Evolutionary conservation across 306 rosid genomes (phyloP).

Genomic region (Medicago lupulina): DNA sequence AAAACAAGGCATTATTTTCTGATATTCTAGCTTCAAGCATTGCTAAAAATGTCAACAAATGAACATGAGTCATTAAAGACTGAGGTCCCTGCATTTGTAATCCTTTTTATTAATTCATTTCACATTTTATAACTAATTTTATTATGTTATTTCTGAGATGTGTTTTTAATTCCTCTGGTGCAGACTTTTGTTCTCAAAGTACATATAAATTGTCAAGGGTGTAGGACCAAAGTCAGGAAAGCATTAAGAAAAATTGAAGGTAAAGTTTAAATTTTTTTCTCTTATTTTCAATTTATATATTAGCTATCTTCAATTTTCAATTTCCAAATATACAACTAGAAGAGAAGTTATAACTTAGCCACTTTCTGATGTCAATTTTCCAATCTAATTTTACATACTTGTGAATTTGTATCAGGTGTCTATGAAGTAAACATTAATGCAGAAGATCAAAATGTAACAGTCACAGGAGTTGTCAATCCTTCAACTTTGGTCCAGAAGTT

Average conservation of each 20-base stretch:
- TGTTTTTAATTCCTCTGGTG: slow-evolving; percentile 5
- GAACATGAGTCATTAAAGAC: slow-evolving; percentile 43
- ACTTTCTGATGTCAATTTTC: not conserved
- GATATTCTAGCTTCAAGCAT: slow-evolving; percentile 20
- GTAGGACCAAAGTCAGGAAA: slow-evolving; percentile 54
- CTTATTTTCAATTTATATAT: not conserved
- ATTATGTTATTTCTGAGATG: not conserved
- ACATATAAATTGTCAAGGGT: slow-evolving; percentile 68
- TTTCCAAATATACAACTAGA: too few relatives aligned
- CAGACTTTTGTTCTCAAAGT: slow-evolving; percentile 62
- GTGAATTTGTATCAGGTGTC: slow-evolving; percentile 53
- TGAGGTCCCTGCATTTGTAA: slow-evolving; percentile 44
- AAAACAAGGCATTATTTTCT: not conserved
- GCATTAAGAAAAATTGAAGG: slow-evolving; percentile 61
- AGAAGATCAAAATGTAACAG: slow-evolving; percentile 52
- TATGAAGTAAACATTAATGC: slow-evolving; percentile 50
- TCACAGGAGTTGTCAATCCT: slow-evolving; percentile 56
- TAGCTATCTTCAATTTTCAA: not conserved
- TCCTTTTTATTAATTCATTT: not conserved
- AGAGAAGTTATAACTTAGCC: not conserved
- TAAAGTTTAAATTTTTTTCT: slow-evolving; percentile 7
- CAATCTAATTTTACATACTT: not conserved
- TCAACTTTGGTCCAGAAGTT: slow-evolving; percentile 54
- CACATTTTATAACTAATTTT: not conserved
- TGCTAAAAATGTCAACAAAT: slow-evolving; percentile 44